Percentiles rank a stretch among this genome's conserved stretches.
Conservation (phyloP, 495 filamentous ascomycete genomes). For the Lophiotrema nucula region DNA sequence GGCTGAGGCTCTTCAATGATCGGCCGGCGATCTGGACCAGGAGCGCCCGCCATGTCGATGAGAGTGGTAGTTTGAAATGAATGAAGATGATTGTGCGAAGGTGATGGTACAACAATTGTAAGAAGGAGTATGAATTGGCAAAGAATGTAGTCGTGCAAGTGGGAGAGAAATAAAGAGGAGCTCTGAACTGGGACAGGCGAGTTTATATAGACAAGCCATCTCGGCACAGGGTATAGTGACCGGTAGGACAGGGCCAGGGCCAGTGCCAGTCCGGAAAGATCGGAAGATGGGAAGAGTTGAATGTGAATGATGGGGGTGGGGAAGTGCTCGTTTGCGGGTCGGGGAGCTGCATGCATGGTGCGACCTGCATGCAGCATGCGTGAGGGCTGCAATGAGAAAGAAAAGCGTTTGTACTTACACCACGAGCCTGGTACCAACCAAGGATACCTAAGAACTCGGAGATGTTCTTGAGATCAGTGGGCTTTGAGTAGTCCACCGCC, state of each 20-base stretch:
- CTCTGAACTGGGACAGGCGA: neutral
- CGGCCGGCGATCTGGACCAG: neutral
- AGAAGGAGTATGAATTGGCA: neutral
- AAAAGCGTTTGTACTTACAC: conserved; percentile 32
- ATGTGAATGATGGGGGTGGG: neutral
- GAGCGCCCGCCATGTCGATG: neutral
- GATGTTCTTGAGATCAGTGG: conserved; percentile 29
- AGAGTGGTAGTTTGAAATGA: neutral
- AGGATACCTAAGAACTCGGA: conserved; percentile 36
- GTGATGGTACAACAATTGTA: neutral
- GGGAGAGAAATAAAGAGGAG: neutral
- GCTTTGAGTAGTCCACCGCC: conserved; percentile 12
- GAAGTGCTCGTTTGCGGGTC: neutral
- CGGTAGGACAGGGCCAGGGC: too few species aligned
- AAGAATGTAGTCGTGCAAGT: neutral
- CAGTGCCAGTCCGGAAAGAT: too few species aligned
- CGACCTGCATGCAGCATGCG: neutral
- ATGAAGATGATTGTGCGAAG: neutral
- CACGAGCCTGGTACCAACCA: conserved; percentile 37
- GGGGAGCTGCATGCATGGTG: too few species aligned
- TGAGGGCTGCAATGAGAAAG: conserved; percentile 3
- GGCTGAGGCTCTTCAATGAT: neutral
- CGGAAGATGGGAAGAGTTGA: too few species aligned
- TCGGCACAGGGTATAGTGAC: neutral
- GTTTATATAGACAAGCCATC: neutral